Percentiles rank a stretch among this genome's conserved stretches.
Conservation (phyloP, 192 early-diverging fungal species). For the Chytriomyces hyalinus region DNA sequence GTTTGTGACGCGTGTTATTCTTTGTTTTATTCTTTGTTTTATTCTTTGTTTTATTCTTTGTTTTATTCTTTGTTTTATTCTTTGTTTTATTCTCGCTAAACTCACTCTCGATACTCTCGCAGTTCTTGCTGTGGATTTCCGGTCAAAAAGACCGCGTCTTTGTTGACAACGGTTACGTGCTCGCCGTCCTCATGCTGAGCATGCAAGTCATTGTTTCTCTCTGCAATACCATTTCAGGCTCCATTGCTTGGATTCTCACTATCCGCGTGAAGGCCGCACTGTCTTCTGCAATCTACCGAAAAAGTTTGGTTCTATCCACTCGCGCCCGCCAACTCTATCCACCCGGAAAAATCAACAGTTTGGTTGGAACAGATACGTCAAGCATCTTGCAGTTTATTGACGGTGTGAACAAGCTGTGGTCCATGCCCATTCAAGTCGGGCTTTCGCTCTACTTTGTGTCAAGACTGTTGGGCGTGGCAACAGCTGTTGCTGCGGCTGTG, state of each 20-base stretch:
- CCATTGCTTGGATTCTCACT: slow-evolving; percentile 13
- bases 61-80: no score
- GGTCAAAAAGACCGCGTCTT: neutral
- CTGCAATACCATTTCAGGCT: slow-evolving; percentile 7
- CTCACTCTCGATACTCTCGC: neutral
- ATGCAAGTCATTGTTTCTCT: slow-evolving; percentile 20
- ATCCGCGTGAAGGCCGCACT: slow-evolving; percentile 25
- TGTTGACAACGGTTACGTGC: slow-evolving; percentile 17
- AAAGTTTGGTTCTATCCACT: slow-evolving; percentile 18
- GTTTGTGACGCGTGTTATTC: neutral
- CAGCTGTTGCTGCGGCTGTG: slow-evolving; percentile 18
- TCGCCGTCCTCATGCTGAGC: slow-evolving; percentile 26
- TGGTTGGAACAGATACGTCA: slow-evolving; percentile 15
- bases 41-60: no score
- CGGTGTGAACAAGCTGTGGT: slow-evolving; percentile 26
- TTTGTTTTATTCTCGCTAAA: neutral
- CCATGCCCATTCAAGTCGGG: slow-evolving; percentile 31
- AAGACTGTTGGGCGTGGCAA: slow-evolving; percentile 3
- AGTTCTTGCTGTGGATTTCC: neutral
- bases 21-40: neutral
- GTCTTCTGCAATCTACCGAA: slow-evolving; percentile 17
- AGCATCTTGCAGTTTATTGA: slow-evolving; percentile 8
- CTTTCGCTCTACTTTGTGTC: slow-evolving; percentile 30
- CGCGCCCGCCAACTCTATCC: slow-evolving; percentile 13
- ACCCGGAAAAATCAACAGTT: slow-evolving; percentile 29